Base-by-base conservation (phyloP, 129 eudicot species). In the Helichrysum umbraculigerum region DNA sequence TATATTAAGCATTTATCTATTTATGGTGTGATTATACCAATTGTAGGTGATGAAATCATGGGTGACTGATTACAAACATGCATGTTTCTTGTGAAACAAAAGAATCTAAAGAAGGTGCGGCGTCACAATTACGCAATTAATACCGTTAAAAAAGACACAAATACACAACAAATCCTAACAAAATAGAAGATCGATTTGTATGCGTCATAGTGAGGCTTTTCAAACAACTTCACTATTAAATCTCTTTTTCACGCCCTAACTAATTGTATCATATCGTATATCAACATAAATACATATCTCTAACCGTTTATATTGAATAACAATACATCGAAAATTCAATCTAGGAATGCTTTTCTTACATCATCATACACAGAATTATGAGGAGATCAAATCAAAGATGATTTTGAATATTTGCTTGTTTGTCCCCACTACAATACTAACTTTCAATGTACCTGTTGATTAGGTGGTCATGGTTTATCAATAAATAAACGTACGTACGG, bases 381-480 rank as follows among this genome's bases (percentile, higher is more conserved):
- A 4, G 17, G 42, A 79, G 67, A 72, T 35, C 73, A 72, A 64
- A 72, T 72, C 11, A n/a, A 73, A 54, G 52, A 64, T 25, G 44
- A 37, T 12, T 39, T 72, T 64, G 70, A 12, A 59, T 20, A 51
- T 17, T 22, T 63, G 9, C 58, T 42, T 79, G 51, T 72, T 54
- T 33, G 67, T 59, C 74, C 68, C 70, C 76, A 77, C 62, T 6
- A 35, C 16, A 59, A 21, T 33, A 30, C 63, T 50, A 42, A 61
- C 6, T 47, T 77, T 77, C 42, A 58, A 39, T 16, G 39, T 69
- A 16, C 32, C 2, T 75, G 8, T 44, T 17, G 19, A 25, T 25
- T 25, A 25, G 66, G 78, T 71, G 73, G 67, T 14, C 44, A 72
- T 63, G 16, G 66, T 65, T 61, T 30, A 63, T 25, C 28, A 14